These are phyloP conservation scores for Exophiala viscosa DNA, from an alignment of 2,329 filamentous ascomycete genomes.

Conservation along the genomic window DNA sequence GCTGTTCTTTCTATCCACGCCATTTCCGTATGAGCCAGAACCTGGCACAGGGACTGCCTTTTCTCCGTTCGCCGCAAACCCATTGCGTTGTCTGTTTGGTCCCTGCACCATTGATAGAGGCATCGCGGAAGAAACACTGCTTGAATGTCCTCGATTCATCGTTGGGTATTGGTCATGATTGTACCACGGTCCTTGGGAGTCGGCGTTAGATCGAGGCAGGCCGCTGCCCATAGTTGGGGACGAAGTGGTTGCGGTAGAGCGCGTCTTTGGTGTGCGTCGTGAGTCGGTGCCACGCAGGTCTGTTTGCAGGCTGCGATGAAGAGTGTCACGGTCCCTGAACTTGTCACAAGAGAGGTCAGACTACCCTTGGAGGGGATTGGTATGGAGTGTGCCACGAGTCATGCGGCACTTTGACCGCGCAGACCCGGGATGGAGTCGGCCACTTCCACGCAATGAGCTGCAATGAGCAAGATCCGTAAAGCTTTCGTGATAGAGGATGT, in stretches of 20 bases:
- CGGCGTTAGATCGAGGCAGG: conserved; percentile 16
- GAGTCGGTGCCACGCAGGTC: not conserved
- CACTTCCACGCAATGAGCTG: conserved; percentile 17
- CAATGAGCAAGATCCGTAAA: not conserved
- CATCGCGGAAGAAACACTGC: conserved; percentile 10
- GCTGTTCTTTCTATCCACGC: conserved; percentile 19
- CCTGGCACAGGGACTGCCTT: conserved; percentile 21
- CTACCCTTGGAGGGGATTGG: conserved; percentile 6
- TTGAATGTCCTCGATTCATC: conserved; percentile 17
- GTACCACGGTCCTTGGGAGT: conserved; percentile 10
- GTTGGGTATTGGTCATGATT: conserved; percentile 15
- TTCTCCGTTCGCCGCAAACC: conserved; percentile 16
- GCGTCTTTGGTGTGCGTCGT: not conserved
- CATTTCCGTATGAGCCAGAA: conserved; percentile 11
- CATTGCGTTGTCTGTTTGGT: conserved; percentile 16
- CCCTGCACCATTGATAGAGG: conserved; percentile 7
- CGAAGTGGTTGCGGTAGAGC: not conserved
- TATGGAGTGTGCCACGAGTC: conserved; percentile 21
- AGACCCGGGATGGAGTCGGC: conserved; percentile 8
- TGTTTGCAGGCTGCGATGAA: not conserved
- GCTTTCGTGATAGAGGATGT: not conserved
- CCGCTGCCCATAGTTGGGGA: conserved; percentile 10
- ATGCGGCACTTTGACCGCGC: conserved; percentile 20
- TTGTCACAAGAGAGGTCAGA: conserved; percentile 7
- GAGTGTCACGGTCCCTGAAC: not conserved